Percentiles rank a stretch among this genome's conserved stretches.
phyloP scores from a whole-genome alignment of 495 filamentous ascomycete species.

The Neohortaea acidophila region DNA sequence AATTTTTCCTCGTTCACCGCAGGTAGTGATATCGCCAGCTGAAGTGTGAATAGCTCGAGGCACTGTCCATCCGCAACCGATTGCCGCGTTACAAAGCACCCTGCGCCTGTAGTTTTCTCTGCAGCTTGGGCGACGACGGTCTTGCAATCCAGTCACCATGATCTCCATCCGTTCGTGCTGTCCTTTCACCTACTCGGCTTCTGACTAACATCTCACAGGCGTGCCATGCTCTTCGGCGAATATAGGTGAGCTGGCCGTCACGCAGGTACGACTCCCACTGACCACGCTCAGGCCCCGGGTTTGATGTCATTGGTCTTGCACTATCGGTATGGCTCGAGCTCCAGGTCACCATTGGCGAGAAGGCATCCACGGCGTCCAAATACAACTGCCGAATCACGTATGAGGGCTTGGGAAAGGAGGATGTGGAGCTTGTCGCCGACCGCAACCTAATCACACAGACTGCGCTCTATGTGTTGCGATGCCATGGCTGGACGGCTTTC shows the following conservation, averaged over 20 bases:
- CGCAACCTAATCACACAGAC: conserved; percentile 82
- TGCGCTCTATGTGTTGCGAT: conserved; percentile 81
- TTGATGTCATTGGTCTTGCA: conserved; percentile 92
- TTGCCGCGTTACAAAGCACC: no score
- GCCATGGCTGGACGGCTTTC: conserved; percentile 69
- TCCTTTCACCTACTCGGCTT: background rate
- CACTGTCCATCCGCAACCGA: no score
- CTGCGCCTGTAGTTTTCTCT: no score
- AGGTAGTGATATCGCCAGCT: no score
- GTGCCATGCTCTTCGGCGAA: conserved; percentile 84
- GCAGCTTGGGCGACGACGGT: no score
- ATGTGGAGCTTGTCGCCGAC: conserved; percentile 63
- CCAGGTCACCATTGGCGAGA: conserved; percentile 45
- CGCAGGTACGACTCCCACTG: background rate
- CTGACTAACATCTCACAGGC: conserved; percentile 12
- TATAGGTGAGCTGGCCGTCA: conserved; percentile 42
- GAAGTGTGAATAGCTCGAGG: no score
- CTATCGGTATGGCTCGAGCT: conserved; percentile 83
- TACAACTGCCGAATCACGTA: conserved; percentile 84
- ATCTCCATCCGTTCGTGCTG: conserved; percentile 12
- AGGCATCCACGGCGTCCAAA: conserved; percentile 38
- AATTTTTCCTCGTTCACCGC: no score
- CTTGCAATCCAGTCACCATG: no score
- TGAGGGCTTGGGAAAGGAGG: conserved; percentile 63
- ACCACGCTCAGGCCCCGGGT: conserved; percentile 50